A percentile compares a stretch with the other conserved stretches of the same genome.
Evolutionary conservation across 345 rosid species (phyloP).

Genomic region (Pistacia atlantica): DNA sequence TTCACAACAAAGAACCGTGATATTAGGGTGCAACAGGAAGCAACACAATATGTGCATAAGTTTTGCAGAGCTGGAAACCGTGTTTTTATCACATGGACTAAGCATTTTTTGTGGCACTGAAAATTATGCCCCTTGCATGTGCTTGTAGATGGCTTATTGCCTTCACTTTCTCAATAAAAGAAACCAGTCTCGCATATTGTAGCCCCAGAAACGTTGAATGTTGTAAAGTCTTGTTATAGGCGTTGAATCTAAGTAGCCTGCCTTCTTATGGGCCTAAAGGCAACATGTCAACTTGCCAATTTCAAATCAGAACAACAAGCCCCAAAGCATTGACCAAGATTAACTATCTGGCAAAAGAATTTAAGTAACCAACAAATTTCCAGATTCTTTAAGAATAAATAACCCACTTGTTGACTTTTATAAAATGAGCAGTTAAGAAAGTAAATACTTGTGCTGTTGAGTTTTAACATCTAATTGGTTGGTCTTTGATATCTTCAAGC

Average conservation of each 20-base stretch:
- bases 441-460: not conserved
- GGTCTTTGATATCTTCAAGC: not conserved
- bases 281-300: constrained; percentile 10
- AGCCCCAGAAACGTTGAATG: not conserved
- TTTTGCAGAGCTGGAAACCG: not conserved
- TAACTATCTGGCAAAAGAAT: not conserved
- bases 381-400: not conserved
- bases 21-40: not conserved
- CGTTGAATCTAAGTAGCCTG: not conserved
- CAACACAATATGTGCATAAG: not conserved
- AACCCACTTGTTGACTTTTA: constrained; percentile 19
- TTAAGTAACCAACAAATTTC: constrained; percentile 1
- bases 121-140: not conserved
- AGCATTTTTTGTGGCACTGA: constrained; percentile 1
- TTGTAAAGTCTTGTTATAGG: not conserved
- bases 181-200: not conserved
- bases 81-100: constrained; percentile 13
- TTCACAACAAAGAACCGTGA: not conserved
- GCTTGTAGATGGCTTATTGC: not conserved
- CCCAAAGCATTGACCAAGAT: constrained; percentile 25
- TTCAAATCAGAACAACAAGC: constrained; percentile 4
- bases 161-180: not conserved
- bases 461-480: not conserved
- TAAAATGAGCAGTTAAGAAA: constrained; percentile 1
- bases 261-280: not conserved